Evolutionary conservation across 2,329 filamentous ascomycete genomes (phyloP), one percentile per base, ranked within the genome.

Genomic region (Cladosporium phlei): DNA sequence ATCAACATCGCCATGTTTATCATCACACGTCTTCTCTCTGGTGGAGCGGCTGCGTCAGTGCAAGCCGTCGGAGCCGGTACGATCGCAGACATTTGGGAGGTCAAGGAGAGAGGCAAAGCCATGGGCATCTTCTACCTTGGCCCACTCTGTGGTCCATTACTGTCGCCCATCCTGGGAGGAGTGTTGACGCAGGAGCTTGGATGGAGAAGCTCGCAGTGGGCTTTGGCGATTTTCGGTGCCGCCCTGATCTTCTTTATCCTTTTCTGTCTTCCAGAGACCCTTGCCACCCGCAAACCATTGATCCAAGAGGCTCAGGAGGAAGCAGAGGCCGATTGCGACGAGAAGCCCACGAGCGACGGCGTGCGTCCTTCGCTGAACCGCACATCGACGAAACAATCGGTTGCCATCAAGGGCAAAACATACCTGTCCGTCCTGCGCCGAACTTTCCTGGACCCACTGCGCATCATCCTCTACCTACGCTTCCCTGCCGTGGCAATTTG

Each of bases 121-220:
- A 93, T 93, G 86, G 80, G 85, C 2, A 74, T 86, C 30, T 93
- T 91, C 66, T 93, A 90, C 57, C 74, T 93, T 0, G 88, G 88
- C 0, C 87, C 88, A 0, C 67, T 93, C 7, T 76, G 82, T 38
- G 87, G 86, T 0, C 88, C 88, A 0, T 67, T 93, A 11, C 64
- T 91, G 5, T 81, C 84, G 0, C 88, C 88, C 2, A 85, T 93
- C 43, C 72, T 93, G 24, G 88, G 87, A 43, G 88, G 87, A 33
- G 79, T 76, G 1, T 67, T 94, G n/a, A 75, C 83, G 1, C 69
- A 87, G 55, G 72, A 66, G 5, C 82, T 85, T 59, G 80, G 82
- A 1, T 93, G 88, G 88, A 74, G 84, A 56, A 81, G 81, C 29
- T 86, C 85, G 1, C 79, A 88, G 70, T 93, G 85, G 83, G 88